Conservation (phyloP, 2,329 filamentous ascomycete species). For the Stachybotrys chlorohalonatus region DNA sequence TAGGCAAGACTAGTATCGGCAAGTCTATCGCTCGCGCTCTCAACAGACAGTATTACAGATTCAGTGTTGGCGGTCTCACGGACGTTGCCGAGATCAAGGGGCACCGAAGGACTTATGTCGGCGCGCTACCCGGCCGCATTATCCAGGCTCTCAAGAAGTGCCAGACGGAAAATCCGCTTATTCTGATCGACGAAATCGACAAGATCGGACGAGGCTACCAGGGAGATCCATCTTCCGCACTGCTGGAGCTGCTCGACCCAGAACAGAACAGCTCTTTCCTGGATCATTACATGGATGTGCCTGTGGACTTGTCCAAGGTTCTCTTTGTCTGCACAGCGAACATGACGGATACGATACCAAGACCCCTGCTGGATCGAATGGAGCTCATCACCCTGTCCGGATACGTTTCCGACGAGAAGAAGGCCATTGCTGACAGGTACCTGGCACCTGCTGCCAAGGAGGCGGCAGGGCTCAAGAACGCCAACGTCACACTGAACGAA, state of each 20-base stretch:
- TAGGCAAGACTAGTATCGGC: conserved; percentile 97
- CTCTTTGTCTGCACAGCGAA: conserved; percentile 98
- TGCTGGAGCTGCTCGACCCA: conserved; percentile 88
- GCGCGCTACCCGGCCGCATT: conserved; percentile 88
- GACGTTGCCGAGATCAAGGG: conserved; percentile 99
- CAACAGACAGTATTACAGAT: conserved; percentile 95
- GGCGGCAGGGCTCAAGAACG: conserved; percentile 79
- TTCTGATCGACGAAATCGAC: conserved; percentile 95
- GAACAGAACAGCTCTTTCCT: conserved; percentile 97
- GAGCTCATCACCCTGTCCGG: conserved; percentile 94
- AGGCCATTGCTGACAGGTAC: conserved; percentile 92
- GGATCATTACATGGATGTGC: conserved; percentile 98
- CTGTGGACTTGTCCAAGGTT: conserved; percentile 94
- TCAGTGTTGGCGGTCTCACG: conserved; percentile 92
- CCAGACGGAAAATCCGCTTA: conserved; percentile 94
- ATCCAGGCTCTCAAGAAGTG: conserved; percentile 99
- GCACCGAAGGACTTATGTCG: conserved; percentile 91
- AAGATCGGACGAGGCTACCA: conserved; percentile 97
- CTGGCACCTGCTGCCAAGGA: conserved; percentile 92
- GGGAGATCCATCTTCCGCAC: conserved; percentile 87
- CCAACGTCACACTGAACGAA: conserved; percentile 78
- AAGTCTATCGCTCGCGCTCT: conserved; percentile 94
- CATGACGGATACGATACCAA: conserved; percentile 95
- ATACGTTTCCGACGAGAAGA: conserved; percentile 97
- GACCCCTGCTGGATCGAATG: conserved; percentile 92